These are phyloP conservation scores for Xylariaceae sp. DNA, from an alignment of 2,329 filamentous ascomycete species.

Conservation along the genomic window DNA sequence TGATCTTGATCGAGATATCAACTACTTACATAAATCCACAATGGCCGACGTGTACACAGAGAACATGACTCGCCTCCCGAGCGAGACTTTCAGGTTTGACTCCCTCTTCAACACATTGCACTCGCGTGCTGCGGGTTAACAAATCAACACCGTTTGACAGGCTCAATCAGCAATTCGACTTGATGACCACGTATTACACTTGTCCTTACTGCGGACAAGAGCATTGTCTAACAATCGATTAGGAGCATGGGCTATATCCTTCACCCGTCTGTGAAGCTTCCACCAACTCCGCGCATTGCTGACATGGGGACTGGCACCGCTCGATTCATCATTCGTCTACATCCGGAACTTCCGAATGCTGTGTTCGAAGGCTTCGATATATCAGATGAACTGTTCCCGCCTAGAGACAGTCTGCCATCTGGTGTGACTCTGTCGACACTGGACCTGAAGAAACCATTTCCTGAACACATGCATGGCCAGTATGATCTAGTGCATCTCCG, in stretches of 20 bases:
- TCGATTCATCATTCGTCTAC: slow-evolving; percentile 7
- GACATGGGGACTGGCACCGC: slow-evolving; percentile 18
- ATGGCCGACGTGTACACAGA: slow-evolving; percentile 11
- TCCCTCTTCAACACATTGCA: not conserved
- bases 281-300: slow-evolving; percentile 8
- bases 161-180: slow-evolving; percentile 15
- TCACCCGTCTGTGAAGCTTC: slow-evolving; percentile 12
- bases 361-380: slow-evolving; percentile 14
- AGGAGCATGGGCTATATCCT: slow-evolving; percentile 16
- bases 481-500: slow-evolving; percentile 17
- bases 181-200: slow-evolving; percentile 8
- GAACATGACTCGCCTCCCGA: slow-evolving; percentile 12
- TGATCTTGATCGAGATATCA: no score
- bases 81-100: slow-evolving; percentile 8
- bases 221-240: not conserved
- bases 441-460: slow-evolving; percentile 16
- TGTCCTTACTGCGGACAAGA: not conserved
- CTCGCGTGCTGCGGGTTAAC: not conserved
- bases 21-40: not conserved
- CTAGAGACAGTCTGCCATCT: not conserved
- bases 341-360: slow-evolving; percentile 5
- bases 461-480: slow-evolving; percentile 9
- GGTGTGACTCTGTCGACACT: slow-evolving; percentile 1
- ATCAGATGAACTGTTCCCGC: slow-evolving; percentile 11
- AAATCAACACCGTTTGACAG: not conserved